Conservation (phyloP, 345 rosid genomes). For the Arabis hirsuta region DNA sequence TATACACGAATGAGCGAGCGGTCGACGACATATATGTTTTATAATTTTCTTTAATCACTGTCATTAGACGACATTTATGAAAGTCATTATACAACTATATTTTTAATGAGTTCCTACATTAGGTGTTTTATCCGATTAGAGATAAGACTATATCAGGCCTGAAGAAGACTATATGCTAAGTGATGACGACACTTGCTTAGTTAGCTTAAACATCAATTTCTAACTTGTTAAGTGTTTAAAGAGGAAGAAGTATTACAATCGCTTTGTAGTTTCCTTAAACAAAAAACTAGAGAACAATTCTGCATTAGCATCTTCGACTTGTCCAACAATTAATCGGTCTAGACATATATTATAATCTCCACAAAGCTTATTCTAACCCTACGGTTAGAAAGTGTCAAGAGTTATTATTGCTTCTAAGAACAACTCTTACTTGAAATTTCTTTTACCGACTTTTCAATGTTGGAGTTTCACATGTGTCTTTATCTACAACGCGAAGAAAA, state of each 20-base stretch:
- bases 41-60: background rate
- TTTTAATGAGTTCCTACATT: background rate
- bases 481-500: constrained; percentile 8
- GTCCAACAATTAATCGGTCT: constrained; percentile 24
- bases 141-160: background rate
- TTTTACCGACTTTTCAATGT: constrained; percentile 16
- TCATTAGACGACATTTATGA: constrained; percentile 11
- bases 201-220: background rate
- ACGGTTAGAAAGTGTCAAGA: background rate
- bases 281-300: constrained; percentile 20
- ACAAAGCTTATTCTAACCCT: constrained; percentile 1
- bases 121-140: background rate
- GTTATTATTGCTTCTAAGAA: constrained; percentile 12
- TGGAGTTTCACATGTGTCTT: constrained; percentile 16
- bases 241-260: background rate
- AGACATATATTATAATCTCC: background rate
- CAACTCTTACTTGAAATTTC: constrained; percentile 13
- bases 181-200: constrained; percentile 24
- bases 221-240: background rate
- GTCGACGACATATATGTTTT: background rate
- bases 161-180: background rate
- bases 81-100: background rate
- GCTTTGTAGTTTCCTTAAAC: constrained; percentile 13
- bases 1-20: background rate
- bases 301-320: constrained; percentile 17